Conservation (phyloP, 2,329 filamentous ascomycete species). For the Cryphonectria naterciae region DNA sequence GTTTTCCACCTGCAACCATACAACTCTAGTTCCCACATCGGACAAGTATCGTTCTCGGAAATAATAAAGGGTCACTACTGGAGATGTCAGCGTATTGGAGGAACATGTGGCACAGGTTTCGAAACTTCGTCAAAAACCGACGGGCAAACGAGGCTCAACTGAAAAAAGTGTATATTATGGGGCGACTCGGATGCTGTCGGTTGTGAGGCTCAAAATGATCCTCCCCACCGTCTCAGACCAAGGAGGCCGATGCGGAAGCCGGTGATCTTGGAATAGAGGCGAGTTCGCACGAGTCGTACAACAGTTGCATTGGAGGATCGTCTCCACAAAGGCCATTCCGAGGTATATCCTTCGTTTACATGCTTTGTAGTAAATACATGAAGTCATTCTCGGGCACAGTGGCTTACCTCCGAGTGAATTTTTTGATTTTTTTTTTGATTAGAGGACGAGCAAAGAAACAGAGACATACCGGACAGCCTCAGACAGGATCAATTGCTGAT, state of each 20-base stretch:
- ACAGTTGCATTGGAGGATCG: neutral
- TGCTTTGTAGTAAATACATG: neutral
- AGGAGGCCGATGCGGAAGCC: neutral
- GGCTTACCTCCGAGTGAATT: neutral
- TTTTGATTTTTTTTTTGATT: neutral
- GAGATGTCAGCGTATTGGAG: neutral
- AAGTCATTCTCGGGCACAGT: neutral
- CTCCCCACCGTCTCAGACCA: neutral
- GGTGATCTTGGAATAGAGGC: neutral
- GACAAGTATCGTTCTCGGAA: neutral
- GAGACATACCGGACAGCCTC: neutral
- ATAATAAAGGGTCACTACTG: neutral
- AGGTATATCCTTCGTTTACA: neutral
- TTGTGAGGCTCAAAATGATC: neutral
- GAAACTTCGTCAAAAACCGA: neutral
- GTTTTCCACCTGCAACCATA: neutral
- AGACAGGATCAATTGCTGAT: neutral
- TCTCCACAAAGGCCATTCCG: neutral
- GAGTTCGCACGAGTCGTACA: neutral
- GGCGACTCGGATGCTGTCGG: neutral
- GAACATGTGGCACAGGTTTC: neutral
- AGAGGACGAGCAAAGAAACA: neutral
- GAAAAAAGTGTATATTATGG: slow-evolving; percentile 1
- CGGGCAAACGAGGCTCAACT: neutral
- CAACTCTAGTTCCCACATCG: neutral